Conservation (phyloP, 78 protist species). For the Dictyostelium purpureum region DNA sequence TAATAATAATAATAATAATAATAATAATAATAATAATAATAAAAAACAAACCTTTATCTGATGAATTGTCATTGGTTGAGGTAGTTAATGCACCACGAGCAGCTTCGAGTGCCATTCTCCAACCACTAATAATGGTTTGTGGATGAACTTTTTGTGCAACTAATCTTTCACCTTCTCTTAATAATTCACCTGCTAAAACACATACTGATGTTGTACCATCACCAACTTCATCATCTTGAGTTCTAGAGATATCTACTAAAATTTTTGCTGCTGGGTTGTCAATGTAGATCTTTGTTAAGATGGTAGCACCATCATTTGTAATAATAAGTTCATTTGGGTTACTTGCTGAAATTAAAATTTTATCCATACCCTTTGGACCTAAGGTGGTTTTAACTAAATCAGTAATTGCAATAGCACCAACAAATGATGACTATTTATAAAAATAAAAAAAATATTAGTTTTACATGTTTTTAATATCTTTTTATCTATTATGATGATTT, state of each 20-base stretch:
- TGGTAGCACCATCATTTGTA: constrained; percentile 99
- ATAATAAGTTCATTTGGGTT: constrained; percentile 71
- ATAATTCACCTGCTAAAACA: constrained; percentile 98
- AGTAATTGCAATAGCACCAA: constrained; percentile 97
- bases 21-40: not conserved
- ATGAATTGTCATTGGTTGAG: constrained; percentile 77
- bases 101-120: constrained; percentile 89
- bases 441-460: no score
- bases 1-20: not conserved
- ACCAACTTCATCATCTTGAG: constrained; percentile 99
- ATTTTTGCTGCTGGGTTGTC: constrained; percentile 98
- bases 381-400: constrained; percentile 99
- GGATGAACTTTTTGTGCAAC: constrained; percentile 96
- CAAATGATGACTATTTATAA: constrained; percentile 86
- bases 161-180: constrained; percentile 98
- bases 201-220: constrained; percentile 99
- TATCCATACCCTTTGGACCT: constrained; percentile 99
- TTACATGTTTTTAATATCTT: not conserved
- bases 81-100: constrained; percentile 90
- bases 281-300: constrained; percentile 91
- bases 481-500: not conserved
- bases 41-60: constrained; percentile 56
- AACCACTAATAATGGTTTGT: constrained; percentile 96
- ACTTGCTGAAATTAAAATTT: constrained; percentile 94
- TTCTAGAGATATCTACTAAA: constrained; percentile 93